A percentile compares a stretch with the other conserved stretches of the same genome.
These are phyloP conservation scores for Xanthoconium purpureum DNA, from an alignment of 768 basidiomycete species.

Conservation along the genomic window DNA sequence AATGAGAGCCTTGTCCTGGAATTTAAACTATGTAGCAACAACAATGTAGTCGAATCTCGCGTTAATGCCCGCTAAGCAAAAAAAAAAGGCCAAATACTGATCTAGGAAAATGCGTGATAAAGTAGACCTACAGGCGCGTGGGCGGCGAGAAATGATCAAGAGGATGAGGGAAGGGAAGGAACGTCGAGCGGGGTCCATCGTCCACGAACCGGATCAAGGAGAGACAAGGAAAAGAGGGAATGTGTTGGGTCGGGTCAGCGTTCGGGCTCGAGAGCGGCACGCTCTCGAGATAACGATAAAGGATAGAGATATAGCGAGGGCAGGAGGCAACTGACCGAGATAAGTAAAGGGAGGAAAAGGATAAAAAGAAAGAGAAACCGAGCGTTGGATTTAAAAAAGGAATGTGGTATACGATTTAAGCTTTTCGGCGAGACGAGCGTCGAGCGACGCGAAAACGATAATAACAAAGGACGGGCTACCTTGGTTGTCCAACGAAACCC, in stretches of 20 bases:
- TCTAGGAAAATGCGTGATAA: neutral
- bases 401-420: neutral
- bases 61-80: no score
- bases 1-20: no score
- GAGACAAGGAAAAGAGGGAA: constrained; percentile 3
- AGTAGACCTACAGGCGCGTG: constrained; percentile 7
- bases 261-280: neutral
- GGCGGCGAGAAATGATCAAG: no score
- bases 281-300: constrained; percentile 6
- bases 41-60: neutral
- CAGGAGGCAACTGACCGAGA: neutral
- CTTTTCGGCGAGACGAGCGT: neutral
- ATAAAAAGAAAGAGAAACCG: neutral
- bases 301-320: neutral
- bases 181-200: constrained; percentile 4
- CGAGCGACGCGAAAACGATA: neutral
- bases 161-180: neutral
- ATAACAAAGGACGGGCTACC: neutral
- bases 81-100: no score
- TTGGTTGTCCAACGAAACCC: neutral
- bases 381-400: neutral
- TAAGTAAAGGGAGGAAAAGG: neutral
- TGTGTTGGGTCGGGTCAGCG: constrained; percentile 5
- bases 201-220: neutral
- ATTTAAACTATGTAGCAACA: neutral